These are phyloP conservation scores for Inonotus hispidus DNA, from an alignment of 1,284 basidiomycete genomes.

Conservation along the genomic window DNA sequence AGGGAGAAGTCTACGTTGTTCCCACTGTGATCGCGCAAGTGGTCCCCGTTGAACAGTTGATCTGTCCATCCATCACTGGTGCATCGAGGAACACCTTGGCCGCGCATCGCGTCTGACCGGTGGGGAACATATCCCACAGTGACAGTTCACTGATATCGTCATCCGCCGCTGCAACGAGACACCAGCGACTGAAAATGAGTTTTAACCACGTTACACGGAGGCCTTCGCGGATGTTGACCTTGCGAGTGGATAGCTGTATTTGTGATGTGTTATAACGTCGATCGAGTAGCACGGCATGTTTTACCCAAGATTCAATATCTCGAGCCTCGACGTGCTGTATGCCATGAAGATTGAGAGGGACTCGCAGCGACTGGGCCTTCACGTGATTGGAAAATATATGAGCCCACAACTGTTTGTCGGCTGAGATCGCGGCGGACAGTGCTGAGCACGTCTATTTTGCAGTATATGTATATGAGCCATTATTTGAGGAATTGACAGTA, in stretches of 20 bases:
- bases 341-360: neutral
- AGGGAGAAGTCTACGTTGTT: neutral
- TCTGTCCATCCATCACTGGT: constrained; percentile 9
- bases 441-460: neutral
- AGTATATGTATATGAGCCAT: neutral
- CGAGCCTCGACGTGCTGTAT: neutral
- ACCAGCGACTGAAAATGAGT: constrained; percentile 6
- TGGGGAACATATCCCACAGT: constrained; percentile 2
- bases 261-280: neutral
- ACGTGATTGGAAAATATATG: neutral
- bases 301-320: constrained; percentile 6
- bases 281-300: neutral
- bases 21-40: constrained; percentile 7
- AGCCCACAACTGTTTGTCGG: constrained; percentile 7
- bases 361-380: neutral
- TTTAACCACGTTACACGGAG: constrained; percentile 10
- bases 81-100: neutral
- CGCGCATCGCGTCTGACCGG: neutral
- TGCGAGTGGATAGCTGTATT: neutral
- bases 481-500: neutral
- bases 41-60: neutral
- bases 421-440: neutral
- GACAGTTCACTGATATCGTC: neutral
- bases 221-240: neutral
- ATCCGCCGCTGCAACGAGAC: constrained; percentile 4